Evolutionary conservation across 352 stramenopile species (phyloP).

Genomic region (Pythium periplocum): DNA sequence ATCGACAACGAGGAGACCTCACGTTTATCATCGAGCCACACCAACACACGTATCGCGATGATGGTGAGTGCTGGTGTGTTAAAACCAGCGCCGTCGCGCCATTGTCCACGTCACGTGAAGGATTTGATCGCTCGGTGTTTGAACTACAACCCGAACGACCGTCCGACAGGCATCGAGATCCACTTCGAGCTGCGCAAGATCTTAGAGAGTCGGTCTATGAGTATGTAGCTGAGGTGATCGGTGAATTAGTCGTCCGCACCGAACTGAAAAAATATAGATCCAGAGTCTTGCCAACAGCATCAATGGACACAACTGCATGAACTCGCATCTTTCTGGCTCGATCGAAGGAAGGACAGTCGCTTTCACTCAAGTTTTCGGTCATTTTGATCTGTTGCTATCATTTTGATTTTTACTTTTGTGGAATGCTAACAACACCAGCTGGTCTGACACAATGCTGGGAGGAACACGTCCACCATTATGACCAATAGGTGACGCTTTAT

Average conservation of each 20-base stretch:
- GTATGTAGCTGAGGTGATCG: no score
- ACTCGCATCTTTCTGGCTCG: no score
- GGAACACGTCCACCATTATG: no score
- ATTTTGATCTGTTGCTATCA: background rate
- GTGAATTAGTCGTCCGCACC: no score
- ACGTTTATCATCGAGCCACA: background rate
- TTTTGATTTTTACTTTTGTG: constrained; percentile 1
- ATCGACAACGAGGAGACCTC: constrained; percentile 5
- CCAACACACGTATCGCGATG: constrained; percentile 26
- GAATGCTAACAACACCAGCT: background rate
- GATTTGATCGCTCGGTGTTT: constrained; percentile 18
- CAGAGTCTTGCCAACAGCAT: no score
- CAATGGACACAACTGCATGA: no score
- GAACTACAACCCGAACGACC: constrained; percentile 11
- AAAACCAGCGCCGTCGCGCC: constrained; percentile 10
- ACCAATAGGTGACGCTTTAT: no score
- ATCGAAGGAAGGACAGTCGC: no score
- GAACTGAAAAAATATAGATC: no score
- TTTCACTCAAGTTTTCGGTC: no score
- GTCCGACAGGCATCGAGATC: constrained; percentile 23
- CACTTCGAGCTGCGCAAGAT: constrained; percentile 7
- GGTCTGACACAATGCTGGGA: no score
- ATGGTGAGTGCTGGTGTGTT: constrained; percentile 18
- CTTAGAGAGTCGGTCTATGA: constrained; percentile 1
- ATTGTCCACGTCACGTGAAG: constrained; percentile 16